Percentiles rank a stretch among this genome's conserved stretches.
These are phyloP conservation scores for Pyrenophora tritici-repentis DNA, from an alignment of 2,329 filamentous ascomycete genomes.

Conservation along the genomic window DNA sequence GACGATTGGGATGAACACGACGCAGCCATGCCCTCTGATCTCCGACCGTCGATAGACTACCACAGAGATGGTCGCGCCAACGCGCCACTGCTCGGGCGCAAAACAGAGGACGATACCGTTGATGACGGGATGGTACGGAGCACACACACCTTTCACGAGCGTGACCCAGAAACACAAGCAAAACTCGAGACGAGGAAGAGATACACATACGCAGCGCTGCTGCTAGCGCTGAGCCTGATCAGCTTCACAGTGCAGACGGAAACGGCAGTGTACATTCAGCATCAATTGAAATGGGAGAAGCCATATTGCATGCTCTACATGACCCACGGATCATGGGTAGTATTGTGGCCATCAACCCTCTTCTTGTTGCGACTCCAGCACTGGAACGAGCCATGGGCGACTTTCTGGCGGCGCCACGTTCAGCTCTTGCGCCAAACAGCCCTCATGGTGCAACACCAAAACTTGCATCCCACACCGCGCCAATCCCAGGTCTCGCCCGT, in stretches of 20 bases:
- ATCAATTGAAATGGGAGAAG: conserved; percentile 91
- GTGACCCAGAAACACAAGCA: conserved; percentile 70
- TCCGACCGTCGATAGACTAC: conserved; percentile 50
- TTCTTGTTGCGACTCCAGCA: conserved; percentile 79
- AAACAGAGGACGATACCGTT: conserved; percentile 44
- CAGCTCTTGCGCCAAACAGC: conserved; percentile 68
- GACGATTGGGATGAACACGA: conserved; percentile 54
- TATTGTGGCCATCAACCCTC: conserved; percentile 87
- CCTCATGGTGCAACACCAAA: conserved; percentile 84
- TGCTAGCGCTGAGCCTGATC: conserved; percentile 79
- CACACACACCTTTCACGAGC: conserved; percentile 69
- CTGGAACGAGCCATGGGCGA: conserved; percentile 75
- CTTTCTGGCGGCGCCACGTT: conserved; percentile 81
- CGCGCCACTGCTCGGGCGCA: conserved; percentile 58
- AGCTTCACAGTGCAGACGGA: conserved; percentile 95
- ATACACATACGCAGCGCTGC: conserved; percentile 85
- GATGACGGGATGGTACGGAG: conserved; percentile 58
- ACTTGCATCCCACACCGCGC: conserved; percentile 65
- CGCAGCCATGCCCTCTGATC: conserved; percentile 55
- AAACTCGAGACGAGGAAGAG: conserved; percentile 73
- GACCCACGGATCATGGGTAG: conserved; percentile 90
- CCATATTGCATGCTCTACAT: conserved; percentile 99
- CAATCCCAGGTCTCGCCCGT: conserved; percentile 59
- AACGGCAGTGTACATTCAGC: conserved; percentile 92
- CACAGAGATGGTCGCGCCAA: conserved; percentile 51